Evolutionary conservation across 1,284 basidiomycete genomes (phyloP), one percentile per base, ranked within the genome.

Genomic region (Leccinum fallax): DNA sequence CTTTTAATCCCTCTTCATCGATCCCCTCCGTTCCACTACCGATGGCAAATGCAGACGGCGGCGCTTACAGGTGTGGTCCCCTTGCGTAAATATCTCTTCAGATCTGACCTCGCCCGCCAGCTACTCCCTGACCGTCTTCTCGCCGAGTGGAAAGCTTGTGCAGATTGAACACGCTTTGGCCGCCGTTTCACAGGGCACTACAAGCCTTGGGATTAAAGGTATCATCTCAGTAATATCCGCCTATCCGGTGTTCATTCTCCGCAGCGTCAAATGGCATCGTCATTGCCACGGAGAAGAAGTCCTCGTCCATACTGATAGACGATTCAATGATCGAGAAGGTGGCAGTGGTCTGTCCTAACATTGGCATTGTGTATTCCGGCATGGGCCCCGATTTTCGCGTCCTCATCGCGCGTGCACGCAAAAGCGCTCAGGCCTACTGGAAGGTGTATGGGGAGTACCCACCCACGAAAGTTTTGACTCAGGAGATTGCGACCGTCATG

Each of bases 111-210:
- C 61, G 55, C 57, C 48, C 49, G 64, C 21, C 74, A 98, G 96
- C 75, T 99, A 98, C 84, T 99, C 97, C 67, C 87, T 99, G 64
- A 99, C 97, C 19, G 97, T 97, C 70, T 99, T 99, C 87, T 98
- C 95, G 38, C 97, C 97, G 57, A 97, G 95, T 70, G 97, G 97
- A 66, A 98, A 97, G 84, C 87, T 98, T 61, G 95, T 97, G 60
- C 97, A 99, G 83, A 99, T 99, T 76, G 97, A 99, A 81, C 97
- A 99, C 81, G 97, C 97, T 48, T 84, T 99, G 63, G 97, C 97
- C 61, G 96, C 96, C 24, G 97, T 99, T 59, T 87, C 93, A n/a
- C 90, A 92, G 68, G 97, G 97, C 57, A 97, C 96, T 53, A 99
- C 97, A 36, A 96, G 93, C 76, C 85, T 99, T 55, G 97, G 97